A percentile compares a stretch with the other conserved stretches of the same genome.
Conservation (phyloP, 192 early-diverging fungal genomes). For the Pilaira anomala region DNA sequence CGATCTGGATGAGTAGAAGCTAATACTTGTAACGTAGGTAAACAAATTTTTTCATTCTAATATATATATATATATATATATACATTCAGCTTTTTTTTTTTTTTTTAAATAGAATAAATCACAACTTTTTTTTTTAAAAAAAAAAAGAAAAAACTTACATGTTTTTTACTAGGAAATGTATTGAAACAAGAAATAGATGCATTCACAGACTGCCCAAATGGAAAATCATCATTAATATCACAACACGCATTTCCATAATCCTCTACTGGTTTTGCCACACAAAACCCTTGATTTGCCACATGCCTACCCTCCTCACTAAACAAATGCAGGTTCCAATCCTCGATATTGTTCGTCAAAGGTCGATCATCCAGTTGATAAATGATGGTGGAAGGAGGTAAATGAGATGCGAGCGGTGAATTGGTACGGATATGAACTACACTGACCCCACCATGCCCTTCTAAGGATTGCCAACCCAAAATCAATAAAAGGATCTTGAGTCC, state of each 20-base stretch:
- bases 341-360: slow-evolving; percentile 29
- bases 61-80: not conserved
- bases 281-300: slow-evolving; percentile 40
- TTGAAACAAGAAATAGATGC: slow-evolving; percentile 19
- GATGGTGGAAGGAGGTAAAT: slow-evolving; percentile 40
- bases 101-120: no score
- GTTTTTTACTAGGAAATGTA: not conserved
- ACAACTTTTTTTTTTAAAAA: no score
- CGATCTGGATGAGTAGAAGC: slow-evolving; percentile 23
- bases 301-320: slow-evolving; percentile 25
- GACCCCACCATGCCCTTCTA: slow-evolving; percentile 50
- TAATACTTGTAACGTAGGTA: slow-evolving; percentile 43
- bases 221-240: slow-evolving; percentile 45
- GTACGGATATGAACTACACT: slow-evolving; percentile 53
- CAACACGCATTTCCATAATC: slow-evolving; percentile 45
- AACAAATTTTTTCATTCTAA: slow-evolving; percentile 16
- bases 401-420: slow-evolving; percentile 45
- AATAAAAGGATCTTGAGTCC: slow-evolving; percentile 41
- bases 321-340: slow-evolving; percentile 49
- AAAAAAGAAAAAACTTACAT: no score
- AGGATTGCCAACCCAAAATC: slow-evolving; percentile 49
- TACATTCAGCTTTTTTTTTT: no score
- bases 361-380: slow-evolving; percentile 37
- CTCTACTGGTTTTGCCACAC: slow-evolving; percentile 29
- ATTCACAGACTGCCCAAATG: slow-evolving; percentile 53